A percentile compares a stretch with the other conserved stretches of the same genome.
phyloP scores from a whole-genome alignment of 768 basidiomycete species.

The Phylloporus rhodoxanthus region DNA sequence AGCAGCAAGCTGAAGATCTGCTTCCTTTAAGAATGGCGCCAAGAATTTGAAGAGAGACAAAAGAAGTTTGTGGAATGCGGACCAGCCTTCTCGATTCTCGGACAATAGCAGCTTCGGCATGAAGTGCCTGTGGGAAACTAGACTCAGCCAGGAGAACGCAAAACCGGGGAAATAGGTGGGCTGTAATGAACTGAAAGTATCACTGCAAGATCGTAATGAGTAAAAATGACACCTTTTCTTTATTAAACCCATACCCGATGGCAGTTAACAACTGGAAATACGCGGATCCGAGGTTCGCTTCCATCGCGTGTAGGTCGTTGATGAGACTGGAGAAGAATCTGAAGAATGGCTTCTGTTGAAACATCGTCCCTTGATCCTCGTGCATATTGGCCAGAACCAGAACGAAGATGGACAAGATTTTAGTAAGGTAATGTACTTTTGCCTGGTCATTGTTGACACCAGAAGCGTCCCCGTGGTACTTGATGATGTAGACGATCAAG shows the following conservation, averaged over 20 bases:
- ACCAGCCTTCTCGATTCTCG: slow-evolving; percentile 93
- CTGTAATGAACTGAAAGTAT: slow-evolving; percentile 92
- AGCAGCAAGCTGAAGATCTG: slow-evolving; percentile 72
- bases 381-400: slow-evolving; percentile 92
- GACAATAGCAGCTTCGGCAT: slow-evolving; percentile 92
- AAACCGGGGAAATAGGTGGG: slow-evolving; percentile 97
- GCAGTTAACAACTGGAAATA: slow-evolving; percentile 87
- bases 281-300: slow-evolving; percentile 76
- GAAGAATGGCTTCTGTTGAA: slow-evolving; percentile 98
- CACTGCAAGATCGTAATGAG: slow-evolving; percentile 42
- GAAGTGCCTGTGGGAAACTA: slow-evolving; percentile 93
- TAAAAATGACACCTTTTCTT: neutral
- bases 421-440: slow-evolving; percentile 93
- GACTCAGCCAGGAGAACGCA: slow-evolving; percentile 95
- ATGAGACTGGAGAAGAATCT: slow-evolving; percentile 96
- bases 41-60: slow-evolving; percentile 94
- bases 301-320: slow-evolving; percentile 85
- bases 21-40: slow-evolving; percentile 80
- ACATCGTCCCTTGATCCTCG: slow-evolving; percentile 85
- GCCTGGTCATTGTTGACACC: slow-evolving; percentile 91
- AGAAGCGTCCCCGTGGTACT: slow-evolving; percentile 95
- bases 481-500: slow-evolving; percentile 95
- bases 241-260: slow-evolving; percentile 55
- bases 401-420: slow-evolving; percentile 95
- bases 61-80: slow-evolving; percentile 91